A percentile compares a stretch with the other conserved stretches of the same genome.
These are phyloP conservation scores for Haematococcus sp. DNA, from an alignment of 139 green algal species.

Conservation along the genomic window DNA sequence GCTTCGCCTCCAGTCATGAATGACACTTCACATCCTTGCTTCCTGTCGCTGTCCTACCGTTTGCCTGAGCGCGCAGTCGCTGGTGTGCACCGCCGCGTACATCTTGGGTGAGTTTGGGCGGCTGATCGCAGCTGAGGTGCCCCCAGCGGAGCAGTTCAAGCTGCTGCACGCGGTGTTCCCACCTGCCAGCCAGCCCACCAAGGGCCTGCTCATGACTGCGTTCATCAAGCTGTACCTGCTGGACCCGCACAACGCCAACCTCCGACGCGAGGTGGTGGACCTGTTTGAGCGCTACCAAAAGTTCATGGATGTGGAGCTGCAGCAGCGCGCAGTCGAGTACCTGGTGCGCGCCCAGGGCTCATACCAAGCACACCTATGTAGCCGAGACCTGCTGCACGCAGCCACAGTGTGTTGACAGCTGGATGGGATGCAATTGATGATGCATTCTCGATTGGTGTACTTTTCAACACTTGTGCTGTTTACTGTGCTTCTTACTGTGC, in stretches of 20 bases:
- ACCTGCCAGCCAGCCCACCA: slow-evolving; percentile 52
- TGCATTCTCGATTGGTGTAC: neutral
- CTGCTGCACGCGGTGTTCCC: slow-evolving; percentile 77
- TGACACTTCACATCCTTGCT: no score
- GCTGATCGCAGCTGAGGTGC: slow-evolving; percentile 49
- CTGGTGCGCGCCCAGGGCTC: slow-evolving; percentile 60
- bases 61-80: slow-evolving; percentile 27
- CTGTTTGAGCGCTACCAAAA: slow-evolving; percentile 66
- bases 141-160: slow-evolving; percentile 69
- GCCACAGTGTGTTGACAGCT: no score
- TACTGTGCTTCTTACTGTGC: neutral
- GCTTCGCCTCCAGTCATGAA: no score
- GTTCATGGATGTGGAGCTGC: slow-evolving; percentile 83
- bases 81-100: slow-evolving; percentile 78
- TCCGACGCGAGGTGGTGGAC: slow-evolving; percentile 51
- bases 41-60: no score
- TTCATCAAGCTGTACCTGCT: slow-evolving; percentile 73
- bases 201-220: slow-evolving; percentile 78
- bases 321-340: slow-evolving; percentile 95
- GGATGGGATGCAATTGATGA: neutral
- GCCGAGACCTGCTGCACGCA: no score
- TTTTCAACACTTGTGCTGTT: neutral
- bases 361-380: no score
- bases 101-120: slow-evolving; percentile 90
- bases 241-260: slow-evolving; percentile 48